Percentiles rank a stretch among this genome's conserved stretches.
phyloP scores from a whole-genome alignment of 1,284 basidiomycete species.

The Singerocomus rubriflavus region DNA sequence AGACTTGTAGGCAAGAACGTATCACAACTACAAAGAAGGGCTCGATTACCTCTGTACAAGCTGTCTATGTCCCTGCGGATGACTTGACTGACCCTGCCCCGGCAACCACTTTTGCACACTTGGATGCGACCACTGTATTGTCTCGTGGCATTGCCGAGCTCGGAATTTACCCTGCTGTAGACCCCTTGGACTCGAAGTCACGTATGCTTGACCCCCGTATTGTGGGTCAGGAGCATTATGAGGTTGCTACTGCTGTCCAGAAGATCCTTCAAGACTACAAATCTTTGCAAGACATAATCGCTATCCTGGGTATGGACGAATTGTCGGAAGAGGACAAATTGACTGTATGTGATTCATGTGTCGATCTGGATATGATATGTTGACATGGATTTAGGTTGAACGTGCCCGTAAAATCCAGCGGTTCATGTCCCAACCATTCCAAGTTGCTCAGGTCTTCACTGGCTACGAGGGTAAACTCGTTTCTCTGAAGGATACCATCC shows the following conservation, averaged over 20 bases:
- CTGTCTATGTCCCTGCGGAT: constrained; percentile 99
- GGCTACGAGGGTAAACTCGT: constrained; percentile 98
- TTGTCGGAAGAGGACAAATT: constrained; percentile 99
- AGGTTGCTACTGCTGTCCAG: constrained; percentile 92
- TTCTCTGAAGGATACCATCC: constrained; percentile 87
- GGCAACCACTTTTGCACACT: constrained; percentile 98
- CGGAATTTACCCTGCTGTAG: constrained; percentile 99
- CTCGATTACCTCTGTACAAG: constrained; percentile 99
- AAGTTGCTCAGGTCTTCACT: constrained; percentile 99
- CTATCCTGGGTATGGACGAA: constrained; percentile 99
- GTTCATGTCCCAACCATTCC: constrained; percentile 99
- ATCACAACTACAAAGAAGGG: constrained; percentile 99
- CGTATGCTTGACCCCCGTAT: constrained; percentile 99
- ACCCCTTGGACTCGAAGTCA: constrained; percentile 98
- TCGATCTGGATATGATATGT: neutral
- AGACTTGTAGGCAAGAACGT: constrained; percentile 78
- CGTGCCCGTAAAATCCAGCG: constrained; percentile 89
- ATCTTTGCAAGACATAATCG: constrained; percentile 96
- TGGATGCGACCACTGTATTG: constrained; percentile 99
- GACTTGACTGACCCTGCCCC: constrained; percentile 99
- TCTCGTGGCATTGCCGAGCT: constrained; percentile 99
- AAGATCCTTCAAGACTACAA: constrained; percentile 99
- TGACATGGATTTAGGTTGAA: constrained; percentile 56
- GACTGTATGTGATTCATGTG: constrained; percentile 58
- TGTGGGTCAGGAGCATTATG: constrained; percentile 90